Conservation (phyloP, 2,329 filamentous ascomycete genomes). For the Aspergillus transmontanensis region DNA sequence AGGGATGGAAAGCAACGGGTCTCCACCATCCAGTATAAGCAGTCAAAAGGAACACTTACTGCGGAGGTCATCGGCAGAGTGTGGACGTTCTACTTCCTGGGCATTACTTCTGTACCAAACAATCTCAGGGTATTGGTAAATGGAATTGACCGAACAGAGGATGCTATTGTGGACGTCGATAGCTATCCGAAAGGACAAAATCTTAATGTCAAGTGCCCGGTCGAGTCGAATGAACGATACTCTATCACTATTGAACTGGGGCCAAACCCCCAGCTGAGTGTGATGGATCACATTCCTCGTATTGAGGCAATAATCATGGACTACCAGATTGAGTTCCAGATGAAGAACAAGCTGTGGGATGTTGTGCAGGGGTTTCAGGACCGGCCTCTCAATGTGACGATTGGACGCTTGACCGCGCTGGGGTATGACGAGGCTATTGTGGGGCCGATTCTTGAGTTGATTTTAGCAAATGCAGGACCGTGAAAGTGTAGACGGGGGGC, state of each 20-base stretch:
- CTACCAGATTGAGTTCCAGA: slow-evolving; percentile 30
- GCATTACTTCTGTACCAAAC: background rate
- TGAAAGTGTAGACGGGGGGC: background rate
- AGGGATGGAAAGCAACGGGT: background rate
- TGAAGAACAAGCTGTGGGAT: slow-evolving; percentile 31
- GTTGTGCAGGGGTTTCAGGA: slow-evolving; percentile 18
- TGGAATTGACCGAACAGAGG: slow-evolving; percentile 21
- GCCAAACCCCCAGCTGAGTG: slow-evolving; percentile 30
- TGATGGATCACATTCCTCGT: slow-evolving; percentile 20
- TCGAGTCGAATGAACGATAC: slow-evolving; percentile 25
- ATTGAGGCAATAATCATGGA: slow-evolving; percentile 25
- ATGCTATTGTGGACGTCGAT: slow-evolving; percentile 14
- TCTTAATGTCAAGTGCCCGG: slow-evolving; percentile 21
- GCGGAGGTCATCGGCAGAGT: background rate
- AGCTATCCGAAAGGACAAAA: slow-evolving; percentile 20
- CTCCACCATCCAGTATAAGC: slow-evolving; percentile 24
- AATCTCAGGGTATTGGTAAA: slow-evolving; percentile 20
- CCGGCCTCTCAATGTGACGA: slow-evolving; percentile 19
- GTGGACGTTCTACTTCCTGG: slow-evolving; percentile 8
- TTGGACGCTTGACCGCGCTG: slow-evolving; percentile 25
- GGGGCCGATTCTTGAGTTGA: slow-evolving; percentile 29
- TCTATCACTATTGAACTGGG: slow-evolving; percentile 44
- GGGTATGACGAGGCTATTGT: slow-evolving; percentile 29
- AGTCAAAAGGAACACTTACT: slow-evolving; percentile 12
- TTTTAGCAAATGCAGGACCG: slow-evolving; percentile 24